phyloP scores from a whole-genome alignment of 73 alveolate species.

The Paramecium sexaurelia region DNA sequence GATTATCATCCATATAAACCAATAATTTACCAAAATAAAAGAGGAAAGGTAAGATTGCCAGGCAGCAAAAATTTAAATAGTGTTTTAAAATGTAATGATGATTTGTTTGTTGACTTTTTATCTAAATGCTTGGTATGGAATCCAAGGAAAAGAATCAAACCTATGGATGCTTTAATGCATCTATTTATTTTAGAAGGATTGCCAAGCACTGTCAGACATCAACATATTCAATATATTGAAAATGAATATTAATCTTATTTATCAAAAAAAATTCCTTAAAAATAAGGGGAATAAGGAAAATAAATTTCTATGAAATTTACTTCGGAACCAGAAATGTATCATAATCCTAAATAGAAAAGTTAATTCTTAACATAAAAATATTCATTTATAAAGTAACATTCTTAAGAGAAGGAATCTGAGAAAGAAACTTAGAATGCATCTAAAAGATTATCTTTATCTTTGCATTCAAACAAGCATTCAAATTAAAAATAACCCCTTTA shows the following conservation, averaged over 20 bases:
- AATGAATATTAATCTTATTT: background rate
- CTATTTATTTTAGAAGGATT: conserved; percentile 77
- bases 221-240: conserved; percentile 54
- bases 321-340: conserved; percentile 48
- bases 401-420: background rate
- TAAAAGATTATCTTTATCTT: background rate
- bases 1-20: conserved; percentile 74
- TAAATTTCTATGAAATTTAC: background rate
- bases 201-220: conserved; percentile 47
- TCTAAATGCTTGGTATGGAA: conserved; percentile 90
- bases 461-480: background rate
- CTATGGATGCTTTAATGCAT: conserved; percentile 91
- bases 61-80: conserved; percentile 71
- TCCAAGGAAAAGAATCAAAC: conserved; percentile 87
- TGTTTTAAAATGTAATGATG: conserved; percentile 78
- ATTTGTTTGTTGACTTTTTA: conserved; percentile 78
- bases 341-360: background rate
- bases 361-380: background rate
- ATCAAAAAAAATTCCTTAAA: background rate
- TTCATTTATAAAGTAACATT: background rate
- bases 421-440: background rate
- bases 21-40: conserved; percentile 71
- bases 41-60: conserved; percentile 85
- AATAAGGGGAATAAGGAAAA: conserved; percentile 25
- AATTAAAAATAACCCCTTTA: background rate